phyloP scores from a whole-genome alignment of 2,329 filamentous ascomycete genomes.

The Monosporascus sp. region DNA sequence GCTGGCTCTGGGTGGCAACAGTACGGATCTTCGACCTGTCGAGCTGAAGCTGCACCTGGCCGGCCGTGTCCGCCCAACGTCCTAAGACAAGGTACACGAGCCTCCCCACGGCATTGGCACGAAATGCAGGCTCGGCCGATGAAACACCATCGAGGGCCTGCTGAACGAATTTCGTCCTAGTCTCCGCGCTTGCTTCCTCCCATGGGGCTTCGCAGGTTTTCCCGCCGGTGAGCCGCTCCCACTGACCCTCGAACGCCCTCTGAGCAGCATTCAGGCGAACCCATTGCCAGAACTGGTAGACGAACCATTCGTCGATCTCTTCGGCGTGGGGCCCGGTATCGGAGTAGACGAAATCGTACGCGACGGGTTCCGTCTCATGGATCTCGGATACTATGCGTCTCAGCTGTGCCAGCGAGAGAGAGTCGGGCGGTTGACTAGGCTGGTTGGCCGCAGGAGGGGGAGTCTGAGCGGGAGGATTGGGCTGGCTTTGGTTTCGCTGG shows the following conservation, averaged over 20 bases:
- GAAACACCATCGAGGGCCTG: slow-evolving; percentile 41
- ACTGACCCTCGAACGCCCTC: slow-evolving; percentile 70
- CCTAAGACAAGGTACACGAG: slow-evolving; percentile 61
- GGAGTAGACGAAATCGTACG: slow-evolving; percentile 81
- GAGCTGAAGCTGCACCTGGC: slow-evolving; percentile 18
- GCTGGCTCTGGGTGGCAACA: slow-evolving; percentile 49
- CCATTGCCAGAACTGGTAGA: slow-evolving; percentile 82
- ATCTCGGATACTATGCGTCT: slow-evolving; percentile 69
- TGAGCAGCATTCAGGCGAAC: slow-evolving; percentile 71
- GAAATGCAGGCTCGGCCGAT: slow-evolving; percentile 41
- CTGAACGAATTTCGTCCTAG: slow-evolving; percentile 51
- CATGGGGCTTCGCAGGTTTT: slow-evolving; percentile 50
- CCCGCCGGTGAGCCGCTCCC: slow-evolving; percentile 48
- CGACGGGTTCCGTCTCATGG: slow-evolving; percentile 60
- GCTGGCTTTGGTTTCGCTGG: slow-evolving; percentile 23
- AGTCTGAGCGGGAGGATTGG: slow-evolving; percentile 23
- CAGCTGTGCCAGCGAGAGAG: slow-evolving; percentile 69
- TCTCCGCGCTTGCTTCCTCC: slow-evolving; percentile 57
- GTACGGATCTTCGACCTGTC: slow-evolving; percentile 38
- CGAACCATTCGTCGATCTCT: slow-evolving; percentile 97
- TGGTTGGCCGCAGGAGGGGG: slow-evolving; percentile 23
- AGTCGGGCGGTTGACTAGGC: slow-evolving; percentile 51
- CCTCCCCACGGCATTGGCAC: slow-evolving; percentile 49
- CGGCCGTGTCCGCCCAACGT: slow-evolving; percentile 64
- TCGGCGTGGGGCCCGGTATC: slow-evolving; percentile 71